Evolutionary conservation across 345 rosid species (phyloP), one percentile per base, ranked within the genome.

Genomic region (Syzygium jambos): DNA sequence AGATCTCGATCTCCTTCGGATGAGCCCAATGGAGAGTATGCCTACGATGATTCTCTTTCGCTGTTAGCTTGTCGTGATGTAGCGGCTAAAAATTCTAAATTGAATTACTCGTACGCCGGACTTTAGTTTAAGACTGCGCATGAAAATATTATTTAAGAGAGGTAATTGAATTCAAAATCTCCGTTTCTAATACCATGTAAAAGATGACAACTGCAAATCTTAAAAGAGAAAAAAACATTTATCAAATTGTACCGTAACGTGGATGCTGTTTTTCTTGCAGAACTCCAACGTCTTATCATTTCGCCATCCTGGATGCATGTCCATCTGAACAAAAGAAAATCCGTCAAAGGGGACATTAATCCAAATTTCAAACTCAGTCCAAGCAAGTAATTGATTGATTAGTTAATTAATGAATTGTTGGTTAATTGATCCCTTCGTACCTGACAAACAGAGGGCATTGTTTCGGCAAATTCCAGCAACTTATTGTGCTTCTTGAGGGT

Each of bases 221-320:
- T 13, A 0, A 56, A 56, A 9, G 23, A 10, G 13, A 23, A 3
- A 3, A 23, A 23, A 56, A n/a, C 0, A 56, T 4, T 56, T 56
- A 4, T 6, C 2, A 9, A 56, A 29, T 80, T 84, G 87, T 87
- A 94, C 93, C 1, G 94, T 95, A 73, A 90, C 94, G 90, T 94
- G 96, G 85, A 94, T 92, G 63, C 63, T 56, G 29, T 56, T 56
- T 10, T 56, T 56, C 41, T 87, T 90, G 90, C 94, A 94, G 84
- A 89, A 85, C 73, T 94, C 87, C 27, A 94, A 88, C 89, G 93
- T 91, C 86, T 89, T 88, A 78, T 95, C 97, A 56, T 56, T 56
- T 56, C 63, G n/a, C 63, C 63, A 56, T 23, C 63, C 63, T 0
- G 63, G 63, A 56, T 56, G 63, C 63, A 56, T 56, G n/a, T 56